Percentiles rank a stretch among this genome's conserved stretches.
Evolutionary conservation across 2,329 filamentous ascomycete genomes (phyloP).

Genomic region (Aspergillus sp.): DNA sequence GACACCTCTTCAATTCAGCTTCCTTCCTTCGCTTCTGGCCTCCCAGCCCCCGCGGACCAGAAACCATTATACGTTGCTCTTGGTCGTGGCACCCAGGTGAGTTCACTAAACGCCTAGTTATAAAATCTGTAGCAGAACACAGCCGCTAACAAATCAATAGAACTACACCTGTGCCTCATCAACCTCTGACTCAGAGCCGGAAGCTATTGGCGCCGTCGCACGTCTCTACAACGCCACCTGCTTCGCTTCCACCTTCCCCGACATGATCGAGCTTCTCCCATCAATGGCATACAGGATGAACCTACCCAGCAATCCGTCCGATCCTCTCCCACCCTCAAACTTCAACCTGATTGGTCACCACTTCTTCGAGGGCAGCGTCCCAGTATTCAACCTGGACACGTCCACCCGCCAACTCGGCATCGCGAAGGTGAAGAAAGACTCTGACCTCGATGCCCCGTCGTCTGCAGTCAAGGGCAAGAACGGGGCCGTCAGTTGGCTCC

Average conservation of each 20-base stretch:
- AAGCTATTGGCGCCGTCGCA: slow-evolving; percentile 71
- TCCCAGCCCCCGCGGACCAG: slow-evolving; percentile 63
- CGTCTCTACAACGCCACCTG: slow-evolving; percentile 87
- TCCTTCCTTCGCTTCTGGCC: slow-evolving; percentile 54
- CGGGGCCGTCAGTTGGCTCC: slow-evolving; percentile 77
- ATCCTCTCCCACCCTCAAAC: slow-evolving; percentile 53
- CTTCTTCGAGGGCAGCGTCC: slow-evolving; percentile 71
- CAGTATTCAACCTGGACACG: slow-evolving; percentile 76
- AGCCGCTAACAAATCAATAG: slow-evolving; percentile 47
- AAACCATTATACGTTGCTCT: slow-evolving; percentile 75
- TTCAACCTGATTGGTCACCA: slow-evolving; percentile 72
- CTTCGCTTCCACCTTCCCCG: slow-evolving; percentile 67
- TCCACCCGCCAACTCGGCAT: slow-evolving; percentile 51
- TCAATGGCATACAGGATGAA: slow-evolving; percentile 68
- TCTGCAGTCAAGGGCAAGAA: slow-evolving; percentile 61
- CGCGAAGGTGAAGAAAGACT: slow-evolving; percentile 63
- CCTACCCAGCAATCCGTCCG: slow-evolving; percentile 42
- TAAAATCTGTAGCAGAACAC: background rate
- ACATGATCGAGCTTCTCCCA: slow-evolving; percentile 65
- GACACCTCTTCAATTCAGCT: slow-evolving; percentile 35
- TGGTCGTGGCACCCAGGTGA: slow-evolving; percentile 71
- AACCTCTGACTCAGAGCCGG: slow-evolving; percentile 62
- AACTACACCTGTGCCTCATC: slow-evolving; percentile 82
- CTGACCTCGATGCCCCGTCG: slow-evolving; percentile 61
- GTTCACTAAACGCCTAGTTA: slow-evolving; percentile 6